phyloP scores from a whole-genome alignment of 2,329 filamentous ascomycete species.

The Penicillium sclerotigenum region DNA sequence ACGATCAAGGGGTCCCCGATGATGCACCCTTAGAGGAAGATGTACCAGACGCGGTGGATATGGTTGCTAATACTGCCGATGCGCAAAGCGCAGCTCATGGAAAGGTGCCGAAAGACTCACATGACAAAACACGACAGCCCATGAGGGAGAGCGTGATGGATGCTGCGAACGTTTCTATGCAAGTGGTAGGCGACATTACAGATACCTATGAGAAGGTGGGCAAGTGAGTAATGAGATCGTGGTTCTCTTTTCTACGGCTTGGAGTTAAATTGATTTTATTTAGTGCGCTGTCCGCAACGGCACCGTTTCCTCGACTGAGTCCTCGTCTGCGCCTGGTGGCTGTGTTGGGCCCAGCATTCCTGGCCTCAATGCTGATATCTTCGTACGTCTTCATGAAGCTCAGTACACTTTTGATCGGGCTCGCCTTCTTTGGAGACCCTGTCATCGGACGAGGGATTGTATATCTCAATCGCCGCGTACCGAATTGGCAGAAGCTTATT shows the following conservation, averaged over 20 bases:
- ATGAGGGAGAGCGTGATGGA: constrained; percentile 75
- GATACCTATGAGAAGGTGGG: constrained; percentile 64
- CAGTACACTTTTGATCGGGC: constrained; percentile 64
- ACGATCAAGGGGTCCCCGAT: constrained; percentile 64
- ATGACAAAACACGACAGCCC: constrained; percentile 76
- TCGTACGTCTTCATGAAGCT: constrained; percentile 64
- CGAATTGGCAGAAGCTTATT: constrained; percentile 71
- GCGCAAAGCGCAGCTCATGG: constrained; percentile 55
- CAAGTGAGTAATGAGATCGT: constrained; percentile 45
- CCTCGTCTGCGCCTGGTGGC: constrained; percentile 56
- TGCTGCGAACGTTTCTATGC: constrained; percentile 72
- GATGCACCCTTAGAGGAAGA: constrained; percentile 49
- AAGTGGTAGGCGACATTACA: constrained; percentile 56
- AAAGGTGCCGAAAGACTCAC: constrained; percentile 46
- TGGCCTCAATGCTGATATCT: constrained; percentile 53
- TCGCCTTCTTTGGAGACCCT: constrained; percentile 77
- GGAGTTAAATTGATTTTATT: constrained; percentile 2
- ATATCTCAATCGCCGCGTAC: constrained; percentile 52
- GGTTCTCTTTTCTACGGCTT: neutral
- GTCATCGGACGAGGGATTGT: constrained; percentile 59
- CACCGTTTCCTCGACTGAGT: constrained; percentile 56
- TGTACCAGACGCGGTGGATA: constrained; percentile 60
- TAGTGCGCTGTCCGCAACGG: constrained; percentile 60
- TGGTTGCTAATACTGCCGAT: constrained; percentile 54
- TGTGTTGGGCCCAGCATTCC: constrained; percentile 52